Conservation (phyloP, 306 rosid species). For the Citrullus mucosospermus region DNA sequence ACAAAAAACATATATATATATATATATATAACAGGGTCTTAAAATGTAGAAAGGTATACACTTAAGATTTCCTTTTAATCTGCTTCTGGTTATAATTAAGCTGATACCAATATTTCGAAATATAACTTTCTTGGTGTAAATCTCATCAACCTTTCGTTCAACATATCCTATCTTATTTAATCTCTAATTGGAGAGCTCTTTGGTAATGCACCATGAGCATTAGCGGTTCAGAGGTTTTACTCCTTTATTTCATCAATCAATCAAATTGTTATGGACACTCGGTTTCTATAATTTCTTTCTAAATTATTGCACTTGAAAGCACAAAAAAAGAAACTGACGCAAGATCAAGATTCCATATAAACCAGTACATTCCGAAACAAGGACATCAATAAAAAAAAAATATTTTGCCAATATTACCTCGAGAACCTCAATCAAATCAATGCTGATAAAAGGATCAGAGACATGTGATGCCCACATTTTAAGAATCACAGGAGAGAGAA, state of each 20-base stretch:
- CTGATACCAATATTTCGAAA: not conserved
- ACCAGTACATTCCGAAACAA: not conserved
- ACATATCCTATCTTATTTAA: no score
- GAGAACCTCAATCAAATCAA: slow-evolving; percentile 84
- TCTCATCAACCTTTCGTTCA: no score
- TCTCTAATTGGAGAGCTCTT: no score
- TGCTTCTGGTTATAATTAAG: not conserved
- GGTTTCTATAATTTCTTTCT: not conserved
- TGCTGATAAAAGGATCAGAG: slow-evolving; percentile 88
- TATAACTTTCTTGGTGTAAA: not conserved
- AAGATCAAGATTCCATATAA: not conserved
- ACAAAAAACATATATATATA: no score
- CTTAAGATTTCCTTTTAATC: not conserved
- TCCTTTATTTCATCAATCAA: no score
- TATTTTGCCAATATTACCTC: slow-evolving; percentile 49
- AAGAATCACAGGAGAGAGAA: slow-evolving; percentile 74
- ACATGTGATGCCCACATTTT: slow-evolving; percentile 73
- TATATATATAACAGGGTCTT: not conserved
- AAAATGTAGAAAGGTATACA: not conserved
- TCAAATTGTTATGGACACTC: not conserved
- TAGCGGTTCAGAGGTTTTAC: no score
- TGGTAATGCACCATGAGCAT: no score
- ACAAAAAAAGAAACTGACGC: not conserved
- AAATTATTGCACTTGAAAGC: not conserved
- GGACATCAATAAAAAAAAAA: slow-evolving; percentile 7